phyloP scores from a whole-genome alignment of 106 monocot species.

The Allium cepa region DNA sequence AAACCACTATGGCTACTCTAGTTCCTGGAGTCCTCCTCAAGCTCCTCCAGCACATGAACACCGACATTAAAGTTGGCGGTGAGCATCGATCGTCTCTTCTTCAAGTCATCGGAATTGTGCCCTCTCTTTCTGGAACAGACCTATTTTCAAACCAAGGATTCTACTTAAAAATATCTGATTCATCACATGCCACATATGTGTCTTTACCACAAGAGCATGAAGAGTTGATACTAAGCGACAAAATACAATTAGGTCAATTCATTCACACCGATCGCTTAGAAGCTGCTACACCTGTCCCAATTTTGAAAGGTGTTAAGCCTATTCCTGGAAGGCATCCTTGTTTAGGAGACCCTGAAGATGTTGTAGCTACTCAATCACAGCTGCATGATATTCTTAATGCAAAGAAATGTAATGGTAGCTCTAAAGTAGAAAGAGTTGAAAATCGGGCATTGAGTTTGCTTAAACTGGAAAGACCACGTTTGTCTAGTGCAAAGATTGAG shows the following conservation, averaged over 20 bases:
- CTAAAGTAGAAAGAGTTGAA: background rate
- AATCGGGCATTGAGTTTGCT: conserved; percentile 7
- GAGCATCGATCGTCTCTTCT: conserved; percentile 79
- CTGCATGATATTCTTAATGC: conserved; percentile 18
- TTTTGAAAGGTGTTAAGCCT: conserved; percentile 56
- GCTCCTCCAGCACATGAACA: conserved; percentile 88
- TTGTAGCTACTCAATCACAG: conserved; percentile 43
- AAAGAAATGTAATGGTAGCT: background rate
- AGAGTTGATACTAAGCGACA: conserved; percentile 85
- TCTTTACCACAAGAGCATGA: conserved; percentile 68
- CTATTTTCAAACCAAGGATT: conserved; percentile 80
- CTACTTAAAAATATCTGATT: conserved; percentile 89
- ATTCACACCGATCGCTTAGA: conserved; percentile 67
- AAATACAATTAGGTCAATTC: conserved; percentile 87
- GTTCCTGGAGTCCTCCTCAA: conserved; percentile 77
- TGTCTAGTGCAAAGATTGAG: conserved; percentile 25
- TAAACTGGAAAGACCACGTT: conserved; percentile 6
- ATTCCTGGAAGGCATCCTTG: conserved; percentile 80
- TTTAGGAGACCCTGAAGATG: conserved; percentile 70
- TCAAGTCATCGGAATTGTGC: conserved; percentile 85
- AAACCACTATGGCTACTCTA: conserved; percentile 50
- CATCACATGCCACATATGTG: conserved; percentile 86
- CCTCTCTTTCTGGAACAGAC: conserved; percentile 68
- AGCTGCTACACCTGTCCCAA: conserved; percentile 64
- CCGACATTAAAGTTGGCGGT: conserved; percentile 49